Conservation (phyloP, 2,329 filamentous ascomycete species). For the Fonsecaea nubica region DNA sequence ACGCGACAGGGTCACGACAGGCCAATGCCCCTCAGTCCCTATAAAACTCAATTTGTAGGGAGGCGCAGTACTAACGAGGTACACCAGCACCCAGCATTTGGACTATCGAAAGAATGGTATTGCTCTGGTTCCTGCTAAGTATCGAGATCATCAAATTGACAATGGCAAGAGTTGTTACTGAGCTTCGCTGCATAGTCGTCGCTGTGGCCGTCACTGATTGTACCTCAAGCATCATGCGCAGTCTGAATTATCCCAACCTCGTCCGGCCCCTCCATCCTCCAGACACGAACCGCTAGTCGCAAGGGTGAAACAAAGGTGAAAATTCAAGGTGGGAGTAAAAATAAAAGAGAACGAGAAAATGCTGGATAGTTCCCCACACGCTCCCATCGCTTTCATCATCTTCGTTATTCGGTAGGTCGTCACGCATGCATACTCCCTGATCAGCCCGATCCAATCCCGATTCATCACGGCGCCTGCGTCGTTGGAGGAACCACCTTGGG, state of each 20-base stretch:
- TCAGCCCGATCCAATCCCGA: slow-evolving; percentile 13
- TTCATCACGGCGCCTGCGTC: slow-evolving; percentile 23
- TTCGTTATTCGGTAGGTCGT: slow-evolving; percentile 12
- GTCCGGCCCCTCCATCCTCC: neutral
- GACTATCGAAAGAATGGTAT: too few relatives aligned
- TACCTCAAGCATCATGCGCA: neutral
- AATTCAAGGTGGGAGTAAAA: neutral
- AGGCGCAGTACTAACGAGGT: neutral
- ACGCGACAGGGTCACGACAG: neutral
- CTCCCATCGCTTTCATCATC: neutral
- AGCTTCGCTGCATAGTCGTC: neutral
- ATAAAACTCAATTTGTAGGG: slow-evolving; percentile 16
- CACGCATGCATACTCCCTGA: slow-evolving; percentile 12
- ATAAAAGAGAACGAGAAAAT: neutral
- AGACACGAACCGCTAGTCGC: neutral
- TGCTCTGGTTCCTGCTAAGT: neutral
- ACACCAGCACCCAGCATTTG: too few relatives aligned
- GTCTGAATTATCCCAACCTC: neutral
- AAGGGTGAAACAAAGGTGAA: slow-evolving; percentile 5
- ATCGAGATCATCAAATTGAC: too few relatives aligned
- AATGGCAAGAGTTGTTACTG: neutral
- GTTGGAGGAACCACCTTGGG: slow-evolving; percentile 31
- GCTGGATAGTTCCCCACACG: slow-evolving; percentile 1
- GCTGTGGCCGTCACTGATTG: neutral
- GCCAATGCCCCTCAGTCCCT: slow-evolving; percentile 10